Evolutionary conservation across 2,329 filamentous ascomycete genomes (phyloP).

Genomic region (Trichocomaceae sp.): DNA sequence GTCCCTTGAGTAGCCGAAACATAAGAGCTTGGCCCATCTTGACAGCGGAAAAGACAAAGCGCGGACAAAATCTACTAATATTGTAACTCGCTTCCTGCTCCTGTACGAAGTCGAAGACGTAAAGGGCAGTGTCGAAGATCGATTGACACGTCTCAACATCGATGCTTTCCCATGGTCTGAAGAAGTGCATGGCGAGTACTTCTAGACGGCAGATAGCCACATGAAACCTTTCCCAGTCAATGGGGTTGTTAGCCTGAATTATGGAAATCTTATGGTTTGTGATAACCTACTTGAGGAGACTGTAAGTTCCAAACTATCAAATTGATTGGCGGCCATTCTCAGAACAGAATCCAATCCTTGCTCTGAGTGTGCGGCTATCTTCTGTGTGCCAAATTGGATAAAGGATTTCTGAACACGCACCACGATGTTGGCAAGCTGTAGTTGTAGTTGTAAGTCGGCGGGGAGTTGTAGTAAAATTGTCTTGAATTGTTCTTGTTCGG

Average conservation of each 20-base stretch:
- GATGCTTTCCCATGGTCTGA: slow-evolving; percentile 1
- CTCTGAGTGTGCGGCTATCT: neutral
- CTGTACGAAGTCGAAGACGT: neutral
- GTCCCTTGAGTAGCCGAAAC: slow-evolving; percentile 1
- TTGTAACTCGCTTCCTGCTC: neutral
- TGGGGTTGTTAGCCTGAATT: neutral
- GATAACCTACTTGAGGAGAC: neutral
- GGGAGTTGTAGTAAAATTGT: neutral
- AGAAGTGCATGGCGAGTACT: slow-evolving; percentile 3
- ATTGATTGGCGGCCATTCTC: neutral
- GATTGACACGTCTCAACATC: neutral
- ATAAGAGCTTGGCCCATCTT: slow-evolving; percentile 2
- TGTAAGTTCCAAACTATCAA: neutral
- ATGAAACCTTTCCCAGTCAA: neutral
- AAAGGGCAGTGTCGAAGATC: neutral
- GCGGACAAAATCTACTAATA: neutral
- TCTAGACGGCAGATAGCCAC: neutral
- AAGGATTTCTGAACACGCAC: neutral
- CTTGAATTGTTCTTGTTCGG: slow-evolving; percentile 3
- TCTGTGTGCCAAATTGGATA: neutral
- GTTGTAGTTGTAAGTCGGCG: neutral
- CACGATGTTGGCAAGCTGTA: neutral
- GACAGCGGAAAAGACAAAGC: neutral
- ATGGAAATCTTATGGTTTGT: neutral
- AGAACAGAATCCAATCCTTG: slow-evolving; percentile 1